Evolutionary conservation across 352 stramenopile species (phyloP).

Genomic region (Globisporangium perplexum): DNA sequence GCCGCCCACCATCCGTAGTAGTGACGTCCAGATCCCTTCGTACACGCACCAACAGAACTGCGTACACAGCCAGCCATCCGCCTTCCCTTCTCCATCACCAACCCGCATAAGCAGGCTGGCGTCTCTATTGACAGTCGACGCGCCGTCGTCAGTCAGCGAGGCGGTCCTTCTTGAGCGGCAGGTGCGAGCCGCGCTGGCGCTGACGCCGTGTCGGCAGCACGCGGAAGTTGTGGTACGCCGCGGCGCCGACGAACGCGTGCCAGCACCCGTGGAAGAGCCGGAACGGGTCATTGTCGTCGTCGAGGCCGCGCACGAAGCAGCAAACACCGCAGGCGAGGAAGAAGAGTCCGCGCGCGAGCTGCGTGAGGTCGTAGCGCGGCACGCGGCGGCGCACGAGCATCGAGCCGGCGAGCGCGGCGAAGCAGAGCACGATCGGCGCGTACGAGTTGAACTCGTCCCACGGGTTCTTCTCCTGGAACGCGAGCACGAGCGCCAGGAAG

Average conservation of each 20-base stretch:
- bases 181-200: conserved; percentile 12
- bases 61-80: too few relatives aligned
- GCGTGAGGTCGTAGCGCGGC: conserved; percentile 45
- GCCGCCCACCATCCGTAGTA: not conserved
- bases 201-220: conserved; percentile 32
- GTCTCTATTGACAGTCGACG: too few relatives aligned
- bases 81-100: too few relatives aligned
- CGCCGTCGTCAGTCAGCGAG: not conserved
- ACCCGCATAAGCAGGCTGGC: too few relatives aligned
- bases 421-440: conserved; percentile 37
- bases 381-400: conserved; percentile 34
- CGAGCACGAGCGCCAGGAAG: conserved; percentile 53
- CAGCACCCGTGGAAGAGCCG: conserved; percentile 82
- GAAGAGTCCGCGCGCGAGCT: conserved; percentile 41
- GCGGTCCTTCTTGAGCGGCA: conserved; percentile 34
- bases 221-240: conserved; percentile 68
- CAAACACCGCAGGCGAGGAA: conserved; percentile 37
- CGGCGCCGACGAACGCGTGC: conserved; percentile 67
- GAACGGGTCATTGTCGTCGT: conserved; percentile 73
- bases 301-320: conserved; percentile 58
- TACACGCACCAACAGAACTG: too few relatives aligned
- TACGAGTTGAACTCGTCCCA: conserved; percentile 62
- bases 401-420: conserved; percentile 34
- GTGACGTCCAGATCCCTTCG: too few relatives aligned
- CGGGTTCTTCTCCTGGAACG: conserved; percentile 75